A percentile compares a stretch with the other conserved stretches of the same genome.
These are phyloP conservation scores for Oryza nivara DNA, from an alignment of 176 grass and related monocot genomes.

Conservation along the genomic window DNA sequence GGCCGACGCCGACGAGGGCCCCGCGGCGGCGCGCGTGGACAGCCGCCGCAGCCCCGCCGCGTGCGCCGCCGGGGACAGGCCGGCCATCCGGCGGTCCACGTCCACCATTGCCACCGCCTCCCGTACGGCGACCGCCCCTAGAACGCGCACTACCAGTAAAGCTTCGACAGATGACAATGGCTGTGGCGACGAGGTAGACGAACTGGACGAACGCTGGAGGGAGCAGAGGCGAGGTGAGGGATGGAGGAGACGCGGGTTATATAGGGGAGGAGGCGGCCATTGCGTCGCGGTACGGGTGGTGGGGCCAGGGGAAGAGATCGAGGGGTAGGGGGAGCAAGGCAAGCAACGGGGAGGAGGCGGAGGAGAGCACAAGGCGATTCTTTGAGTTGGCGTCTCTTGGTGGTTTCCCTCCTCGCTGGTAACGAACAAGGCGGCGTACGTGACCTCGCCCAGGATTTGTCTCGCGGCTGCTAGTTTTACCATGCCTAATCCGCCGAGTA, in stretches of 20 bases:
- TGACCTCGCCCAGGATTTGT: background rate
- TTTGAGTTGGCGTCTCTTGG: background rate
- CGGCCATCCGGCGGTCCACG: conserved; percentile 66
- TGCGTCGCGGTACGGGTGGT: background rate
- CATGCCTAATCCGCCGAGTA: background rate
- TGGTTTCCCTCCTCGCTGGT: background rate
- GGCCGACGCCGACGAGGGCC: conserved; percentile 48
- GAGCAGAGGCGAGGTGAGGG: background rate
- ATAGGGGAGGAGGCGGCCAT: conserved; percentile 33
- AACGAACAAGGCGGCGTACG: background rate
- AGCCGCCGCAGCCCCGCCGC: conserved; percentile 79
- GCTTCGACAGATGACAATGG: background rate
- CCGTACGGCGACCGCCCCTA: background rate
- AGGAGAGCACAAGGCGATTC: too few species aligned
- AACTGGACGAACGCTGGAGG: background rate
- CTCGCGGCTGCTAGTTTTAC: background rate
- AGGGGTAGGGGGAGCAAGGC: background rate
- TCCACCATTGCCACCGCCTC: conserved; percentile 63
- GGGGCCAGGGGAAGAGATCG: background rate
- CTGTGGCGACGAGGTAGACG: background rate
- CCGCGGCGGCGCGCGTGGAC: conserved; percentile 73
- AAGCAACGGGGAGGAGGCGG: background rate
- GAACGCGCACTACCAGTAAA: background rate
- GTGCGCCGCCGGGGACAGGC: conserved; percentile 58
- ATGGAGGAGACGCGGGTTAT: conserved; percentile 4